A percentile compares a stretch with the other conserved stretches of the same genome.
These are phyloP conservation scores for Claviceps digitariae DNA, from an alignment of 2,329 filamentous ascomycete genomes.

Conservation along the genomic window DNA sequence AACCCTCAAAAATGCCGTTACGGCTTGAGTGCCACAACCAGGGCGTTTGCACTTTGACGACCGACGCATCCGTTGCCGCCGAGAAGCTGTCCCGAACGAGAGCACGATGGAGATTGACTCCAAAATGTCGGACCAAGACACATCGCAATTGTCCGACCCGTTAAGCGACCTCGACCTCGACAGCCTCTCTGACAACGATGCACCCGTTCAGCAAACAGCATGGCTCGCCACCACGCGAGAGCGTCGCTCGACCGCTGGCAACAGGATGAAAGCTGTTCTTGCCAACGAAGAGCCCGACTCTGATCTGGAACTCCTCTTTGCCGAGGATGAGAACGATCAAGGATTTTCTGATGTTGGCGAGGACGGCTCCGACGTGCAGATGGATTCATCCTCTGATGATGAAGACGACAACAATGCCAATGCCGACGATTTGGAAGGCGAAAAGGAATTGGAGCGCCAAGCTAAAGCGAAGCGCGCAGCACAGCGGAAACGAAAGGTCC, in stretches of 20 bases:
- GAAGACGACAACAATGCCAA: constrained; percentile 53
- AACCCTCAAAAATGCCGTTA: not conserved
- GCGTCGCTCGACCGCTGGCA: constrained; percentile 71
- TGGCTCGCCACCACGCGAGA: constrained; percentile 61
- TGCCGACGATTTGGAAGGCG: constrained; percentile 64
- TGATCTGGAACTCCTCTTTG: constrained; percentile 62
- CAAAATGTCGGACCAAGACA: constrained; percentile 19
- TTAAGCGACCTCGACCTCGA: constrained; percentile 11
- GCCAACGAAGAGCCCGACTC: constrained; percentile 58
- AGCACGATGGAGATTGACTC: constrained; percentile 17
- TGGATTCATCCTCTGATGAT: constrained; percentile 75
- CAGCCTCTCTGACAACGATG: constrained; percentile 23
- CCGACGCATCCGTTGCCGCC: not conserved
- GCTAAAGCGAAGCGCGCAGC: constrained; percentile 54
- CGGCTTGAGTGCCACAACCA: not conserved
- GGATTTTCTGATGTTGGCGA: constrained; percentile 57
- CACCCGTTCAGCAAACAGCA: constrained; percentile 34
- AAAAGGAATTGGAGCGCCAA: constrained; percentile 70
- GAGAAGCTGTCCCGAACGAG: not conserved
- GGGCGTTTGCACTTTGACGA: not conserved
- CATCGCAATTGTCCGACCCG: constrained; percentile 18
- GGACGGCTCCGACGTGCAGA: constrained; percentile 61
- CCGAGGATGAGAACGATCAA: constrained; percentile 55
- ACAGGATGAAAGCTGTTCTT: constrained; percentile 66
- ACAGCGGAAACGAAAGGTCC: constrained; percentile 67